A percentile compares a stretch with the other conserved stretches of the same genome.
Conservation (phyloP, 306 rosid species). For the Dryas drummondii region DNA sequence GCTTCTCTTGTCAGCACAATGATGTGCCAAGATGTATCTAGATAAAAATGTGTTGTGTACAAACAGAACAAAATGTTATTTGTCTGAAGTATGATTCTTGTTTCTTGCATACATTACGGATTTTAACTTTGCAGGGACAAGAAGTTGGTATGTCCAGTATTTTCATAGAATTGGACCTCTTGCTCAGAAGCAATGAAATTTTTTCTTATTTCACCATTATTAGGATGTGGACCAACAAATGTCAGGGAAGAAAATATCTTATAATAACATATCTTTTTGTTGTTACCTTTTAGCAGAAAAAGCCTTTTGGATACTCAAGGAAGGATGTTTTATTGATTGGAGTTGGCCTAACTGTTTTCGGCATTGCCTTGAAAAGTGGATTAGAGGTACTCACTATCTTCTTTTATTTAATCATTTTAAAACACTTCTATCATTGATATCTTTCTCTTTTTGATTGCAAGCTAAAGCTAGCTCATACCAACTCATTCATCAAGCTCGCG, state of each 20-base stretch:
- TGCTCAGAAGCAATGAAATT: neutral
- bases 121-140: conserved; percentile 1
- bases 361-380: conserved; percentile 81
- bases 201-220: neutral
- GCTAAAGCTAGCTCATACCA: neutral
- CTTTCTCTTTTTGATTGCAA: neutral
- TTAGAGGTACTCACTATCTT: conserved; percentile 56
- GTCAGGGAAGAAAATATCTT: neutral
- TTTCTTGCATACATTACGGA: neutral
- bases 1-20: neutral
- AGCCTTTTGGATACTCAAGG: conserved; percentile 84
- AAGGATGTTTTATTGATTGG: conserved; percentile 94
- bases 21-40: neutral
- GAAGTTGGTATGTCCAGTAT: neutral
- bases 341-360: conserved; percentile 71
- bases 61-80: neutral
- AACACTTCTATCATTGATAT: neutral
- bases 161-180: neutral
- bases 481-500: neutral
- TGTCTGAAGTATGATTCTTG: neutral
- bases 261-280: neutral
- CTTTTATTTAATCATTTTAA: neutral
- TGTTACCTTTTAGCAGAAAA: conserved; percentile 41
- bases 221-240: neutral
- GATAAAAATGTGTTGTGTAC: neutral